Percentiles rank a stretch among this genome's conserved stretches.
These are phyloP conservation scores for Capsicum baccatum DNA, from an alignment of 257 asterid genomes.

Conservation along the genomic window DNA sequence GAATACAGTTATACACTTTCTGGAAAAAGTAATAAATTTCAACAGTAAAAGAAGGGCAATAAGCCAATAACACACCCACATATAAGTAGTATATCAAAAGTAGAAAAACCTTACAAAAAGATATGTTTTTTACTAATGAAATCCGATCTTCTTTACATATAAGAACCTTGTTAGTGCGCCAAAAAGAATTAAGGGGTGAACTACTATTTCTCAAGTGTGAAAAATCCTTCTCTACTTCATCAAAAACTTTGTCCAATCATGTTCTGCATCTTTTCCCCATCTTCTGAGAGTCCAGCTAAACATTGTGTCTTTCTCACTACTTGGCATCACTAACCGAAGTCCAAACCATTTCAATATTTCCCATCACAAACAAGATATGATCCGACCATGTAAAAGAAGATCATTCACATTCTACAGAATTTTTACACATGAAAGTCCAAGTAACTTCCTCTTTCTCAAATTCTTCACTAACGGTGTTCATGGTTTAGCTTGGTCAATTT, in stretches of 20 bases:
- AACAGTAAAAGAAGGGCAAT: background rate
- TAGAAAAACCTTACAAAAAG: background rate
- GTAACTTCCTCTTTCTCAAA: conserved; percentile 19
- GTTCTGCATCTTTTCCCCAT: no score
- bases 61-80: background rate
- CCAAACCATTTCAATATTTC: background rate
- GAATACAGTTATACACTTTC: background rate
- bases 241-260: background rate
- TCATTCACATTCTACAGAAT: background rate
- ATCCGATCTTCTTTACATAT: background rate
- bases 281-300: background rate
- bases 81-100: background rate
- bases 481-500: background rate
- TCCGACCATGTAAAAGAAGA: background rate
- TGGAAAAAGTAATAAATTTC: background rate
- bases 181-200: background rate
- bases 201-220: background rate
- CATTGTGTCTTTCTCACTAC: background rate
- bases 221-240: background rate
- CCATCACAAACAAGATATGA: background rate
- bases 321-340: background rate
- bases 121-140: background rate
- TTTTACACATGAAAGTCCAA: conserved; percentile 8
- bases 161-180: background rate
- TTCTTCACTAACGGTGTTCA: background rate